Evolutionary conservation across 176 grass and related monocot genomes (phyloP).

Genomic region (Poa annua): DNA sequence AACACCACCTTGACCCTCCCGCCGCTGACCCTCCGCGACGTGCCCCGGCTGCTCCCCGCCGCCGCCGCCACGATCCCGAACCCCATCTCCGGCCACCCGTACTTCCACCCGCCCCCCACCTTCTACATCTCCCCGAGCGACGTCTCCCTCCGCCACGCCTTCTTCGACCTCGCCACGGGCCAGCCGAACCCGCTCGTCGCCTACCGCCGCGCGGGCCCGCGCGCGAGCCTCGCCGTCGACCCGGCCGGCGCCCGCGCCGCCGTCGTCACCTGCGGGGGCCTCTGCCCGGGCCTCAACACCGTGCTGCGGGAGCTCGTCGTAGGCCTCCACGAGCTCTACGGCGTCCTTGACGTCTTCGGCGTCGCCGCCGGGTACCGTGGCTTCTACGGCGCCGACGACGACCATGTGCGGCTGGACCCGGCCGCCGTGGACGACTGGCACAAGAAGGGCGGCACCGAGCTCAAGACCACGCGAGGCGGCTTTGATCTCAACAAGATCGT

Average conservation of each 20-base stretch:
- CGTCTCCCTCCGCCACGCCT: conserved; percentile 71
- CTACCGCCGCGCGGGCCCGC: conserved; percentile 82
- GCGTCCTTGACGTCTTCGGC: conserved; percentile 76
- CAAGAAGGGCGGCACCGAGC: conserved; percentile 83
- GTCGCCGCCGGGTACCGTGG: conserved; percentile 77
- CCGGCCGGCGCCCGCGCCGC: conserved; percentile 62
- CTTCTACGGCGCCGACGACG: conserved; percentile 65
- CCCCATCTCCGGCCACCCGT: conserved; percentile 67
- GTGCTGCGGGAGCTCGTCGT: conserved; percentile 90
- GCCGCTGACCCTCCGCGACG: conserved; percentile 53
- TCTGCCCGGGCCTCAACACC: conserved; percentile 90
- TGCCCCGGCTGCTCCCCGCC: conserved; percentile 31
- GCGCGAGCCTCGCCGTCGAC: conserved; percentile 53
- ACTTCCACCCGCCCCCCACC: conserved; percentile 60
- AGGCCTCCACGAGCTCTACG: conserved; percentile 73
- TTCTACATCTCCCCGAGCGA: conserved; percentile 84
- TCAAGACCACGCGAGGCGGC: conserved; percentile 77
- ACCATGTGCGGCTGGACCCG: conserved; percentile 62
- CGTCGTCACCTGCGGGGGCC: conserved; percentile 89
- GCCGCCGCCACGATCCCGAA: conserved; percentile 24
- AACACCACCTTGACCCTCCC: conserved; percentile 48
- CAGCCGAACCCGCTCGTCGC: conserved; percentile 47
- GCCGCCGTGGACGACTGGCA: conserved; percentile 72
- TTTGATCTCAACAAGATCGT: conserved; percentile 87
- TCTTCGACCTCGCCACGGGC: conserved; percentile 60